Base-by-base conservation (phyloP, 352 stramenopile genomes). In the Pythium rhizo-oryzae region DNA sequence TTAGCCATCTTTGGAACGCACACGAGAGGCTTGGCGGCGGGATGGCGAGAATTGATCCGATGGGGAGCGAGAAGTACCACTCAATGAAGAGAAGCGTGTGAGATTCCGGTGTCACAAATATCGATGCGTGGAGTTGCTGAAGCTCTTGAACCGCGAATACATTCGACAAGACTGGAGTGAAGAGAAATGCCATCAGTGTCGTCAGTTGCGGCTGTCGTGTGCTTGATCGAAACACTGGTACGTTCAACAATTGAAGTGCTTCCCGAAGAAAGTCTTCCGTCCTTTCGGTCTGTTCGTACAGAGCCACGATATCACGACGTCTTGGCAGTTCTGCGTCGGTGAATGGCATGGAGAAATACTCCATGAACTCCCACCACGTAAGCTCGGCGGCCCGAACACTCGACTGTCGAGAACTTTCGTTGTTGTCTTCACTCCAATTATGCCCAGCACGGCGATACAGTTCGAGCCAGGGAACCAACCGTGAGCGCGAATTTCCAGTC, bases 71-170 rank as follows among this genome's bases (percentile, higher is more conserved):
- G 58, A 91, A 94, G 56, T 82, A 96, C 87, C 87, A 96, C 70
- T 92, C 81, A 55, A 96, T 69, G 71, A 94, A 95, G 67, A 93
- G 54, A 59, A 43, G 54, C 21, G 80, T 74, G 69, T 77, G 74
- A 25, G 77, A 71, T 63, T 73, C 63, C 4, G 76, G 75, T 21
- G 67, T 57, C 46, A 94, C 71, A 57, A 93, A 89, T 41, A 96
- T 72, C 2, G 70, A 69, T 13, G 74, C 65, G 65, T 93, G 84
- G 21, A 94, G 61, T 58, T 75, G 71, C 78, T 86, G 77, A 7
- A 96, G 59, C 78, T 92, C 87, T 82, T 93, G 82, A 28, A 96
- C 82, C 11, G 81, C 83, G 37, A 96, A 96, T 9, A 96, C 84
- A 49, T 81, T 93, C 2, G 85, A 91, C 25, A 92, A 55, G 15